phyloP scores from a whole-genome alignment of 2,329 filamentous ascomycete genomes.

The Diplodia mutila region DNA sequence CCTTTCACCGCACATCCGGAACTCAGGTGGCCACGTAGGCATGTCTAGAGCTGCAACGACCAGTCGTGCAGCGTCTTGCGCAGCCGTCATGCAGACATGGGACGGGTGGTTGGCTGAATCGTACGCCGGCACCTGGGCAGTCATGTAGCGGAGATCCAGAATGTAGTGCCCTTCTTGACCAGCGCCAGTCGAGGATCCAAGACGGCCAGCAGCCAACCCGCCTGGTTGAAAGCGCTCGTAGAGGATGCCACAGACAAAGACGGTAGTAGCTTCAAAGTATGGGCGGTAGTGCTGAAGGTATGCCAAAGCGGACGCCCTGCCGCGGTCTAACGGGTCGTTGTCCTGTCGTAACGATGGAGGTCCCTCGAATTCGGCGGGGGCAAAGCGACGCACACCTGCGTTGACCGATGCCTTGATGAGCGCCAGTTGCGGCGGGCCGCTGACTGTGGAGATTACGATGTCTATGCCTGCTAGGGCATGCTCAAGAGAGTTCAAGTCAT shows the following conservation, averaged over 20 bases:
- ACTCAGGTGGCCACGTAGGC: slow-evolving; percentile 68
- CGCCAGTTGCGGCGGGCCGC: slow-evolving; percentile 66
- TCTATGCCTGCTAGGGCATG: slow-evolving; percentile 73
- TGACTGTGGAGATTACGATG: slow-evolving; percentile 75
- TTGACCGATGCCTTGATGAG: slow-evolving; percentile 72
- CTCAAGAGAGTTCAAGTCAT: slow-evolving; percentile 59
- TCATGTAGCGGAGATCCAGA: slow-evolving; percentile 62
- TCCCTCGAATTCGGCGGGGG: slow-evolving; percentile 77
- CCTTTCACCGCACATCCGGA: slow-evolving; percentile 70
- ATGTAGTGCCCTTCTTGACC: slow-evolving; percentile 66
- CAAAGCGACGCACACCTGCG: slow-evolving; percentile 68
- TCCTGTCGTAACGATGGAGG: slow-evolving; percentile 58
- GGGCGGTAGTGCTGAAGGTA: slow-evolving; percentile 60
- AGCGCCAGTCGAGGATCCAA: slow-evolving; percentile 60
- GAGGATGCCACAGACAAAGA: slow-evolving; percentile 74
- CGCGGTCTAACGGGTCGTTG: slow-evolving; percentile 65
- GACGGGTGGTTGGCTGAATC: slow-evolving; percentile 53
- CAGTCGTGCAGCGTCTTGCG: slow-evolving; percentile 71
- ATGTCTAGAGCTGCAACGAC: slow-evolving; percentile 71
- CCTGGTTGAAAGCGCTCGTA: slow-evolving; percentile 75
- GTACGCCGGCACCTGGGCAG: slow-evolving; percentile 64
- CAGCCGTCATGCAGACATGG: slow-evolving; percentile 67
- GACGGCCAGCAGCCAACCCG: slow-evolving; percentile 63
- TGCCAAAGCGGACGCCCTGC: slow-evolving; percentile 60
- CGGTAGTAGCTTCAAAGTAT: slow-evolving; percentile 64